These are phyloP conservation scores for Candida piceae DNA, from an alignment of 805 yeast species.

Conservation along the genomic window DNA sequence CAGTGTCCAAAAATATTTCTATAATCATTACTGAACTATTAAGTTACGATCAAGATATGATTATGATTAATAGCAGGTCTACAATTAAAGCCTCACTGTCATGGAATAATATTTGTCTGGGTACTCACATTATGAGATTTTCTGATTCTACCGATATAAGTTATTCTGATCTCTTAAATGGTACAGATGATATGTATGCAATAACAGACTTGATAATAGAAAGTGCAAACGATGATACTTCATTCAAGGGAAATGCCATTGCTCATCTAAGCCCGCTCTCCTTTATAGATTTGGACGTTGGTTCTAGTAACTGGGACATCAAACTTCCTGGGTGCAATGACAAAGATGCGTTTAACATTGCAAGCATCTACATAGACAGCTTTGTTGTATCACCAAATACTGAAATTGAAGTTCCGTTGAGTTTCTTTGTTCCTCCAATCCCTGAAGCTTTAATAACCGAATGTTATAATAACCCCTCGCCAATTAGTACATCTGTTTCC, in stretches of 20 bases:
- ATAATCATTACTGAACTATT: slow-evolving; percentile 1
- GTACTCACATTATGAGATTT: background rate
- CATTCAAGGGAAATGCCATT: slow-evolving; percentile 3
- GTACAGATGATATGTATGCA: background rate
- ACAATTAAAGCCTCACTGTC: background rate
- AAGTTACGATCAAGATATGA: background rate
- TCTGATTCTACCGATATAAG: background rate
- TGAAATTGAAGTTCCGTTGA: slow-evolving; percentile 1
- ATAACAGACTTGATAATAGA: background rate
- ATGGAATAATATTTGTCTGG: no score
- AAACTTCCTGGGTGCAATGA: slow-evolving; percentile 5
- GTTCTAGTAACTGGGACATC: slow-evolving; percentile 7
- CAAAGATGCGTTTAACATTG: background rate
- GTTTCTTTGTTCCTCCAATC: slow-evolving; percentile 8
- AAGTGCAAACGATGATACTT: slow-evolving; percentile 2
- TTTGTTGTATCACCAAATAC: background rate
- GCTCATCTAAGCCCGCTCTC: background rate
- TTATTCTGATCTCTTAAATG: slow-evolving; percentile 1
- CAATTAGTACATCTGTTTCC: slow-evolving; percentile 4
- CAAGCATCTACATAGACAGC: background rate
- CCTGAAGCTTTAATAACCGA: slow-evolving; percentile 2
- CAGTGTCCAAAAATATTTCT: slow-evolving; percentile 1
- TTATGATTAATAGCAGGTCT: background rate
- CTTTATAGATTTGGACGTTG: background rate
- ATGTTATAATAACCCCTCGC: slow-evolving; percentile 9